These are phyloP conservation scores for Candida silvatica DNA, from an alignment of 805 yeast genomes.

Conservation along the genomic window DNA sequence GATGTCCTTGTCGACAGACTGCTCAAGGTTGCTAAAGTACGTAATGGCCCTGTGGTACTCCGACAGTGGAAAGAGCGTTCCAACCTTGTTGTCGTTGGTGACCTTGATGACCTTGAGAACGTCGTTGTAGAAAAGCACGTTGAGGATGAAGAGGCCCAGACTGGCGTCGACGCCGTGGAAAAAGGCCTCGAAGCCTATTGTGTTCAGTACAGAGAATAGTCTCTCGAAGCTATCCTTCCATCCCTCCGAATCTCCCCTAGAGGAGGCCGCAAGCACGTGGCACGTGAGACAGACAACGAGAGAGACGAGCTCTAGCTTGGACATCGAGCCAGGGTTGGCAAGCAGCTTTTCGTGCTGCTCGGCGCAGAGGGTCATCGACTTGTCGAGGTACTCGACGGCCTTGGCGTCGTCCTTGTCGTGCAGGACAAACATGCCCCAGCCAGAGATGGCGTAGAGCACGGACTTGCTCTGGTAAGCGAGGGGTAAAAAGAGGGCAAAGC, in stretches of 20 bases:
- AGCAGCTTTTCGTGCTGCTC: neutral
- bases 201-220: constrained; percentile 7
- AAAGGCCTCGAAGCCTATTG: constrained; percentile 10
- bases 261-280: constrained; percentile 12
- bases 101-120: constrained; percentile 14
- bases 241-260: constrained; percentile 10
- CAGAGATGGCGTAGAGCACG: constrained; percentile 2
- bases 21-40: constrained; percentile 3
- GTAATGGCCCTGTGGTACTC: constrained; percentile 11
- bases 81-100: constrained; percentile 11
- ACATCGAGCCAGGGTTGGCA: neutral
- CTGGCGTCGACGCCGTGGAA: constrained; percentile 5
- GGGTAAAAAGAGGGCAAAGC: constrained; percentile 2
- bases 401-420: neutral
- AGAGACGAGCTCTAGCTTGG: constrained; percentile 6
- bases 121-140: constrained; percentile 18
- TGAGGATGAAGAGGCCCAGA: constrained; percentile 11
- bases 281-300: constrained; percentile 11
- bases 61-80: constrained; percentile 14
- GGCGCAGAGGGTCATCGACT: constrained; percentile 1
- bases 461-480: constrained; percentile 2
- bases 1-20: neutral
- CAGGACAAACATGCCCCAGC: constrained; percentile 3
- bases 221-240: constrained; percentile 15
- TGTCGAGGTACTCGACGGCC: constrained; percentile 2